Evolutionary conservation across 176 grass and related monocot species (phyloP).

Genomic region (Microstegium vimineum): DNA sequence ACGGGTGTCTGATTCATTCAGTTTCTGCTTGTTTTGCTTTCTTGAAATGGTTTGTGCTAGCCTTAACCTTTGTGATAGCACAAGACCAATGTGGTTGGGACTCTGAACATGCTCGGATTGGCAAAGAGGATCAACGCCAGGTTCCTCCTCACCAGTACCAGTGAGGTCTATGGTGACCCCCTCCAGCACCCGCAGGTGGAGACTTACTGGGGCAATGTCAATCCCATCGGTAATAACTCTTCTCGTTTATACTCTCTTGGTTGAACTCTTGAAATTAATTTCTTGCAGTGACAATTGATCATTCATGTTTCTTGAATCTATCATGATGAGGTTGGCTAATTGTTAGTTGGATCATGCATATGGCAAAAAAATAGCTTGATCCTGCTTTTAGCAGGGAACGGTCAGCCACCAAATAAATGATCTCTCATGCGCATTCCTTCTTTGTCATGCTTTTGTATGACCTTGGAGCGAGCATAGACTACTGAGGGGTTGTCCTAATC

Average conservation of each 20-base stretch:
- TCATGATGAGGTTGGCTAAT: background rate
- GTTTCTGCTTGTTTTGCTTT: background rate
- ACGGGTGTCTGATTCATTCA: background rate
- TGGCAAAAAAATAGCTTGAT: background rate
- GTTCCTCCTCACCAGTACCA: constrained; percentile 96
- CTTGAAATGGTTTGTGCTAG: constrained; percentile 13
- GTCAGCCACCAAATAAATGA: constrained; percentile 21
- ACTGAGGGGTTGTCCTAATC: background rate
- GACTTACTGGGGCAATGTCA: constrained; percentile 99
- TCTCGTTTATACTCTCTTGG: background rate
- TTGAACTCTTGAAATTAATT: background rate
- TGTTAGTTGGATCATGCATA: constrained; percentile 42
- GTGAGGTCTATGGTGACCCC: constrained; percentile 93
- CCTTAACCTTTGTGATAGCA: constrained; percentile 53
- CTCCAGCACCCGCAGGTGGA: constrained; percentile 94
- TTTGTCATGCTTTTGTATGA: constrained; percentile 12
- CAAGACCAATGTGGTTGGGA: constrained; percentile 97
- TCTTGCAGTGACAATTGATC: background rate
- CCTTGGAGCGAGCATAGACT: background rate
- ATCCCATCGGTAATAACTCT: constrained; percentile 68
- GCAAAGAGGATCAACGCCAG: constrained; percentile 81
- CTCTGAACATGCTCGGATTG: constrained; percentile 92
- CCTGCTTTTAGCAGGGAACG: background rate
- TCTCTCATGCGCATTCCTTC: constrained; percentile 11
- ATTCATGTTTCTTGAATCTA: background rate